Evolutionary conservation across 805 yeast genomes (phyloP), one percentile per base, ranked within the genome.

Genomic region (Kodamaea nitidulidarum): DNA sequence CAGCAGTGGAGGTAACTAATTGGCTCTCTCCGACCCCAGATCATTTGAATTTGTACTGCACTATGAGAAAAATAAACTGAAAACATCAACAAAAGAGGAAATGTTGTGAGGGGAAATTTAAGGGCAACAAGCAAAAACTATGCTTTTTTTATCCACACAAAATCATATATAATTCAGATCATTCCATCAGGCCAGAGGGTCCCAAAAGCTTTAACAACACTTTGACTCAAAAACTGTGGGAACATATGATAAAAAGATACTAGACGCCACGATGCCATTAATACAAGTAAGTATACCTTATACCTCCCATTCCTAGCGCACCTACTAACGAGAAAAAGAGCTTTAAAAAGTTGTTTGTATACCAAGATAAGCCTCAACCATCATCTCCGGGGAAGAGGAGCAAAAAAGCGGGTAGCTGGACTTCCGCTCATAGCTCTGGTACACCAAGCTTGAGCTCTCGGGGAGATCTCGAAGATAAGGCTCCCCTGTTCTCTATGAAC

Each of bases 281-380:
- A 40, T 44, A 25, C 42, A 40, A 40, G 47, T 44, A 41, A n/a
- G 45, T 44, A 29, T 8, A 21, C 9, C n/a, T n/a, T 4, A 16
- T 11, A 28, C 12, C 4, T 25, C 22, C n/a, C 25, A 12, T 14
- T 25, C 5, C 22, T 8, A 9, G 9, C 4, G 6, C 15, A 6
- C 11, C 2, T 42, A 36, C 42, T 42, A 39, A 39, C 47, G 17
- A 3, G 6, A 6, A 14, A 12, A 32, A 44, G 48, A 46, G 43
- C 41, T 41, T 46, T 39, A 46, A 40, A 32, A 42, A 42, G 41
- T 39, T 46, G 27, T 46, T 46, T 25, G 28, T 39, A 33, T 26
- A 31, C 20, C 35, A 37, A n/a, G 40, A 37, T 11, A 31, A 12
- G 12, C 17, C 15, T 35, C 16, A 10, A 16, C 15, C 20, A 7